Evolutionary conservation across 1,284 basidiomycete species (phyloP).

Genomic region (Rhizoctonia solani): DNA sequence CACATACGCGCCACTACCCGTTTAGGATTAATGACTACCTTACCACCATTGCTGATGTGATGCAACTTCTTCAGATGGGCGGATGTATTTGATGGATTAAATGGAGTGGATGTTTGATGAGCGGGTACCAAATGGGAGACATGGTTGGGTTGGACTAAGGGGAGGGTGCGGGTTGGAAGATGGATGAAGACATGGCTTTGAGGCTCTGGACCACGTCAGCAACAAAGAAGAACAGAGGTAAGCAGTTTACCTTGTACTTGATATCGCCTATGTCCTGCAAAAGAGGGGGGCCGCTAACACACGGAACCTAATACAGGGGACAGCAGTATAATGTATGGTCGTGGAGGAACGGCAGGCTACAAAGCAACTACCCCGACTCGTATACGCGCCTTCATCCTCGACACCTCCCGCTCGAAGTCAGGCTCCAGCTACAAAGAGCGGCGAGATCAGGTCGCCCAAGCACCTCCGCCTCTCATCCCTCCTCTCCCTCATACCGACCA

Average conservation of each 20-base stretch:
- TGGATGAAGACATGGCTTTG: conserved; percentile 9
- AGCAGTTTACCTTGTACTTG: background rate
- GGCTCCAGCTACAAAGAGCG: conserved; percentile 26
- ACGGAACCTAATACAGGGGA: background rate
- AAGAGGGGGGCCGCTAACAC: conserved; percentile 4
- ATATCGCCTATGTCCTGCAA: background rate
- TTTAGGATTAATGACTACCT: conserved; percentile 1
- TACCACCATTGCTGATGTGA: background rate
- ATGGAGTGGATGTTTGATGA: conserved; percentile 4
- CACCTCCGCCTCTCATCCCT: conserved; percentile 32
- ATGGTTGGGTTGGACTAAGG: background rate
- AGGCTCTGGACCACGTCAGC: background rate
- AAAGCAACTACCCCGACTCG: conserved; percentile 13
- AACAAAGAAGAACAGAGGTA: background rate
- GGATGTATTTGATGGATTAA: conserved; percentile 15
- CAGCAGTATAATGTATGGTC: conserved; percentile 12
- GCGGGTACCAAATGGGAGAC: background rate
- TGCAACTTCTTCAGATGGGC: background rate
- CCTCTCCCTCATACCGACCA: background rate
- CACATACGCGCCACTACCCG: background rate
- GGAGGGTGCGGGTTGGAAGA: background rate
- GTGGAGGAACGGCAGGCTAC: conserved; percentile 21
- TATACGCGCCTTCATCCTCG: background rate
- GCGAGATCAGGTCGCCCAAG: background rate
- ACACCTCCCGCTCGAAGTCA: conserved; percentile 24